Evolutionary conservation across 495 filamentous ascomycete species (phyloP).

Genomic region (Daldinia vernicosa): DNA sequence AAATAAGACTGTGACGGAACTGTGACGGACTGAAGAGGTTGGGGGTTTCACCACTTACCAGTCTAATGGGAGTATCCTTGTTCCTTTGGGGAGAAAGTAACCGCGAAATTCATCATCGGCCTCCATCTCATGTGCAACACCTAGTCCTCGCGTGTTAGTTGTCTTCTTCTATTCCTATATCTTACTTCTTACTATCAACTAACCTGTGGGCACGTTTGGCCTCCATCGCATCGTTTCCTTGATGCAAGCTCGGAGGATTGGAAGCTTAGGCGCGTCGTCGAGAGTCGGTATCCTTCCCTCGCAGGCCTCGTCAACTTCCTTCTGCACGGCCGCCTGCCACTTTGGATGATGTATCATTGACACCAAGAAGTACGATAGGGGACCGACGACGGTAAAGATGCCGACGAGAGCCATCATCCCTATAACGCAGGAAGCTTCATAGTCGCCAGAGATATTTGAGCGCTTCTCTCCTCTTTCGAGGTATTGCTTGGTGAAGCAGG

Average conservation of each 20-base stretch:
- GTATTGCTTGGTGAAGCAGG: conserved; percentile 51
- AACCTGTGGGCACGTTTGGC: conserved; percentile 57
- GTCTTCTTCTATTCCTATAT: neutral
- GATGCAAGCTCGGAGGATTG: conserved; percentile 62
- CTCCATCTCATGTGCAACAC: conserved; percentile 59
- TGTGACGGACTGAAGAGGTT: neutral
- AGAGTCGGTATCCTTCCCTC: conserved; percentile 53
- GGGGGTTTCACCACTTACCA: conserved; percentile 46
- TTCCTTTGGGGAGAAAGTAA: conserved; percentile 56
- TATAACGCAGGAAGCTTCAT: conserved; percentile 52
- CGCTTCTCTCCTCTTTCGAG: conserved; percentile 50
- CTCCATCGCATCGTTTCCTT: conserved; percentile 66
- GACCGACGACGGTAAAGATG: conserved; percentile 56
- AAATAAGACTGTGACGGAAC: neutral
- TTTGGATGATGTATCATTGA: conserved; percentile 53
- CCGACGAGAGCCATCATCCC: conserved; percentile 56
- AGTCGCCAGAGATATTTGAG: conserved; percentile 50
- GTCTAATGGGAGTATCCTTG: conserved; percentile 60
- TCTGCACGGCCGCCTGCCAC: conserved; percentile 56
- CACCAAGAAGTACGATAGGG: conserved; percentile 54
- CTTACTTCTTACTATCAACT: neutral
- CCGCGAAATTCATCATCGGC: conserved; percentile 56
- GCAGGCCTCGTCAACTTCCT: conserved; percentile 63
- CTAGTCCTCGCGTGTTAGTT: conserved; percentile 16
- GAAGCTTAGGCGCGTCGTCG: conserved; percentile 53